Percentiles rank a stretch among this genome's conserved stretches.
These are phyloP conservation scores for Podospora didyma DNA, from an alignment of 495 filamentous ascomycete species.

Conservation along the genomic window DNA sequence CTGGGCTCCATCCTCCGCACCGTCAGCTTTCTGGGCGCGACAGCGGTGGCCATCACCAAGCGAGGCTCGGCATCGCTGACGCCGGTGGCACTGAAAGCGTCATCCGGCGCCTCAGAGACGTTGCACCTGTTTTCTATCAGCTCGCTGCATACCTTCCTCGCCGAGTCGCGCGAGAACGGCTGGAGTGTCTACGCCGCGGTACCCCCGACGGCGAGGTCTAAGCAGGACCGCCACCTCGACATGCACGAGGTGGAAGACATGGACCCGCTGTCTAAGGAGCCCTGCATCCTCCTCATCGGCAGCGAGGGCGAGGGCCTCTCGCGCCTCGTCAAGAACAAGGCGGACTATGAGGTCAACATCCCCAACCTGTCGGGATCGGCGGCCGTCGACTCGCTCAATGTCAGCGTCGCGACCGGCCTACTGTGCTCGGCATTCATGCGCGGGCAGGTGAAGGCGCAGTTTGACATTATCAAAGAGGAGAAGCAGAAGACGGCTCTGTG, in stretches of 20 bases:
- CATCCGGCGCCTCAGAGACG: slow-evolving; percentile 78
- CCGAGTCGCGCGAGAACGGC: slow-evolving; percentile 59
- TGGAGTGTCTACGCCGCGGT: slow-evolving; percentile 80
- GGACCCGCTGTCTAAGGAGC: slow-evolving; percentile 55
- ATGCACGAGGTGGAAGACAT: slow-evolving; percentile 28
- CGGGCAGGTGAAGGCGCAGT: slow-evolving; percentile 19
- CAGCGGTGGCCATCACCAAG: slow-evolving; percentile 66
- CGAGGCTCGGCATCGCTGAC: slow-evolving; percentile 67
- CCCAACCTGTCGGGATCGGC: slow-evolving; percentile 35
- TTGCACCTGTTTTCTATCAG: slow-evolving; percentile 64
- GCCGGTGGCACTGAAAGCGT: slow-evolving; percentile 76
- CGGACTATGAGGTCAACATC: slow-evolving; percentile 56
- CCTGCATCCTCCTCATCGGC: slow-evolving; percentile 77
- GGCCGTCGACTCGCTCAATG: slow-evolving; percentile 78
- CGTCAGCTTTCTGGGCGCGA: slow-evolving; percentile 79
- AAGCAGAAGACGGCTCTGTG: slow-evolving; percentile 18
- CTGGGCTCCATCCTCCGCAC: slow-evolving; percentile 84
- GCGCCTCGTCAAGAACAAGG: slow-evolving; percentile 54
- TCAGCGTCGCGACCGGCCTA: slow-evolving; percentile 77
- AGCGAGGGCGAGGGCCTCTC: slow-evolving; percentile 75
- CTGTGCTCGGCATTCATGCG: slow-evolving; percentile 58
- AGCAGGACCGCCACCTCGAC: slow-evolving; percentile 19
- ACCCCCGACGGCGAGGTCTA: slow-evolving; percentile 19
- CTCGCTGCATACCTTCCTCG: slow-evolving; percentile 65
- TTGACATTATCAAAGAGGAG: slow-evolving; percentile 16